Base-by-base conservation (phyloP, 169 alveolate species). In the Plasmodium ovale region DNA sequence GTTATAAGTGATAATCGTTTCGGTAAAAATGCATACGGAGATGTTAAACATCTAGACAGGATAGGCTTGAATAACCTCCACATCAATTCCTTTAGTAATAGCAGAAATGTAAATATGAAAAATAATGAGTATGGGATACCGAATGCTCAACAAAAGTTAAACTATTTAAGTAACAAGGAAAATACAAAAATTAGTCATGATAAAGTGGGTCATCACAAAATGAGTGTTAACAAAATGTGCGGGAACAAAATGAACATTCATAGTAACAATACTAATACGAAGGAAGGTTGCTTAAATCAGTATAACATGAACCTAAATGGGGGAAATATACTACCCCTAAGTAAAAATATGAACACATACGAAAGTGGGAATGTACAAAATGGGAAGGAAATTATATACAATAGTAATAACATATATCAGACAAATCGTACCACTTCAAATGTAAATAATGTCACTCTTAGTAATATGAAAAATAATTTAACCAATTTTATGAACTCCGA, bases 71-170 rank as follows among this genome's bases (percentile, higher is more conserved):
- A 14, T 1, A 47, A 49, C 25, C n/a, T 67, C 1, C 23, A 68
- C 27, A 84, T 84, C 62, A 84, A 84, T 21, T 37, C 72, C 3
- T 84, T 84, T 21, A 84, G 54, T 47, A 84, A 62, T 7, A 67
- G 23, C 33, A 68, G 74, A 42, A 84, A 84, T 49, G 42, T 84
- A 4, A 68, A 68, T 47, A 35, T 68, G 16, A 67, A 67, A 10
- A 51, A 72, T 44, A 60, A 59, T 39, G 72, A 84, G 0, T 67
- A 54, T 27, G 51, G 39, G 5, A 12, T 16, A 33, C 29, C 58
- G 2, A 35, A 35, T 65, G 7, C 70, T 6, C 88, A 74, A 14
- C 74, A 60, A 21, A 60, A 74, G n/a, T 23, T 37, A 25, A 67
- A 23, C 35, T 64, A 23, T 65, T 19, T 67, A 44, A 70, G 65